A percentile compares a stretch with the other conserved stretches of the same genome.
phyloP scores from a whole-genome alignment of 768 basidiomycete species.

The Lepiota venenata region DNA sequence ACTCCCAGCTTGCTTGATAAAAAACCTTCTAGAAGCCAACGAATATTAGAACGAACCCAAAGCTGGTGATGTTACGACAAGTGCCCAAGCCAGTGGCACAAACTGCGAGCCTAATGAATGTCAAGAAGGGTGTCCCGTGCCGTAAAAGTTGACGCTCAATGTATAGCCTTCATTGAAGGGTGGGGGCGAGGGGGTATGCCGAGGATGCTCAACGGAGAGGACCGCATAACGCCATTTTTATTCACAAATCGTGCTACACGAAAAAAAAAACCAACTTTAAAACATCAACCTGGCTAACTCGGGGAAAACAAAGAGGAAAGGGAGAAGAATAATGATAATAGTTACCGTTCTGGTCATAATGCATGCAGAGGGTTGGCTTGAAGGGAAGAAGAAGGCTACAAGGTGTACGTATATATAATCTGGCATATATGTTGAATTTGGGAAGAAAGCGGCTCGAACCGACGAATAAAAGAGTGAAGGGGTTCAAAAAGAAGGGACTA shows the following conservation, averaged over 20 bases:
- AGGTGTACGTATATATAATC: slow-evolving; percentile 9
- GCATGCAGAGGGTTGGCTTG: slow-evolving; percentile 3
- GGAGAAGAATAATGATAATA: slow-evolving; percentile 12
- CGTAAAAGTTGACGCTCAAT: too few relatives aligned
- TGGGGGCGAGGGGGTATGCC: too few relatives aligned
- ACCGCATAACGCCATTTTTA: neutral
- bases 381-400: slow-evolving; percentile 4
- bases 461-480: slow-evolving; percentile 5
- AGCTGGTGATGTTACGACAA: neutral
- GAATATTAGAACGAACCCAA: too few relatives aligned
- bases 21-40: neutral
- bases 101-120: neutral
- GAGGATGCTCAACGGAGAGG: too few relatives aligned
- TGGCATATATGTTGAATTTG: slow-evolving; percentile 8
- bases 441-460: slow-evolving; percentile 1
- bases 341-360: slow-evolving; percentile 12
- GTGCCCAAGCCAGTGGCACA: neutral
- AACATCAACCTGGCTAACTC: neutral
- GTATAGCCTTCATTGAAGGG: too few relatives aligned
- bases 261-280: neutral
- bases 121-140: neutral
- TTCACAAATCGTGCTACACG: neutral
- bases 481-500: slow-evolving; percentile 11
- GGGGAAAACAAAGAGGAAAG: neutral
- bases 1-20: neutral